Evolutionary conservation across 2,329 filamentous ascomycete species (phyloP).

Genomic region (Ascocoryne sarcoides): DNA sequence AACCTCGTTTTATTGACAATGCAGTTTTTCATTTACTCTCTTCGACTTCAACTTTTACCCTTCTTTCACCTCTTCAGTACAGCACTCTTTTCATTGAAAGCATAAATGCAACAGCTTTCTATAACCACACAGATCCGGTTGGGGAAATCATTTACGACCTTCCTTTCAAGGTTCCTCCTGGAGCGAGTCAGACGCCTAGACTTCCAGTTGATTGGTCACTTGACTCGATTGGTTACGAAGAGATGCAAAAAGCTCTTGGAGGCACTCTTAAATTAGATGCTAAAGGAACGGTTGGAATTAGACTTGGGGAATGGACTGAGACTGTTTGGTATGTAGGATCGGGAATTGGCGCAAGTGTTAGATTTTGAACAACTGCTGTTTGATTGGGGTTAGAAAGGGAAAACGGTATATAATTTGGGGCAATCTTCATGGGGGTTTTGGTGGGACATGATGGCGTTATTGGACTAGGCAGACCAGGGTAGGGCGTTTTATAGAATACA

Average conservation of each 20-base stretch:
- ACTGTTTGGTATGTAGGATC: constrained; percentile 60
- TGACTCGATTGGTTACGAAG: constrained; percentile 73
- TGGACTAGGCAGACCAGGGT: not conserved
- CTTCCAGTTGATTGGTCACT: constrained; percentile 77
- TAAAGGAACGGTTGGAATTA: constrained; percentile 63
- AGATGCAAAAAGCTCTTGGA: constrained; percentile 69
- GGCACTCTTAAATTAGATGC: constrained; percentile 73
- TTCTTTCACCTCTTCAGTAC: constrained; percentile 67
- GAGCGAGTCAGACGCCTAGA: constrained; percentile 60
- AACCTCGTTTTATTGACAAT: constrained; percentile 68
- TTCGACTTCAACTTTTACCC: constrained; percentile 75
- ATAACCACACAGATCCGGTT: constrained; percentile 69
- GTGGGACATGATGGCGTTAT: no score
- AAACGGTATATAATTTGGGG: not conserved
- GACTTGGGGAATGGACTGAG: constrained; percentile 67
- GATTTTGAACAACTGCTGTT: constrained; percentile 24
- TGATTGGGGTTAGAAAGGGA: not conserved
- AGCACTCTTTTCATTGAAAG: constrained; percentile 69
- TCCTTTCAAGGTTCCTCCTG: constrained; percentile 70
- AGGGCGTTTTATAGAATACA: constrained; percentile 13
- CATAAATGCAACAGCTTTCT: constrained; percentile 77
- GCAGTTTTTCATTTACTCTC: constrained; percentile 81
- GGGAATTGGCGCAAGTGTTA: constrained; percentile 61
- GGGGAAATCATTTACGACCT: constrained; percentile 68
- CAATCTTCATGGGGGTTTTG: not conserved